Conservation (phyloP, 2,329 filamentous ascomycete species). For the Monosporascus sp. region DNA sequence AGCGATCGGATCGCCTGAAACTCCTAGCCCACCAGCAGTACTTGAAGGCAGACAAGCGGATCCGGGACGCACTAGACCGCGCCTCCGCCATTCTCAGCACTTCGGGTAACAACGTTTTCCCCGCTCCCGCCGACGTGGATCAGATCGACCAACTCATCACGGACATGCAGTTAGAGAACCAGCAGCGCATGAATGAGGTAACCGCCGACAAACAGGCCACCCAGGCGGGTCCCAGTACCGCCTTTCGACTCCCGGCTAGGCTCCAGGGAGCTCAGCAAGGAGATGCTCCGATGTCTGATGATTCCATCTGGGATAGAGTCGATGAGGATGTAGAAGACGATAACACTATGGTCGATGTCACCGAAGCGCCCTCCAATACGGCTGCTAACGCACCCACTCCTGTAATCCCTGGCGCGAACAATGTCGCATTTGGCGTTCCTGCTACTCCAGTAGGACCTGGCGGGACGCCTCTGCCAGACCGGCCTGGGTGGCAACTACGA, state of each 20-base stretch:
- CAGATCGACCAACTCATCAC: neutral
- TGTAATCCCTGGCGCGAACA: neutral
- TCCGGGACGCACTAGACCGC: slow-evolving; percentile 17
- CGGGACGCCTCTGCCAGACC: neutral
- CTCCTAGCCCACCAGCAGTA: slow-evolving; percentile 16
- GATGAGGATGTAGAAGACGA: neutral
- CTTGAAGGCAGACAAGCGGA: slow-evolving; percentile 6
- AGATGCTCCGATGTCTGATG: too few relatives aligned
- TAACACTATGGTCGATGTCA: neutral
- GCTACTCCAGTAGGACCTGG: neutral
- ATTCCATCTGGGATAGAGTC: neutral
- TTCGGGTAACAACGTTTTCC: neutral
- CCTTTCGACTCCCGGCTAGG: too few relatives aligned
- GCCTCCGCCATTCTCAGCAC: slow-evolving; percentile 1
- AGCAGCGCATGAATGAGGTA: neutral
- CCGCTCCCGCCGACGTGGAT: neutral
- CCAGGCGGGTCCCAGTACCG: neutral
- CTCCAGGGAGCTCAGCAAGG: too few relatives aligned
- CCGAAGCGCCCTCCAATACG: neutral
- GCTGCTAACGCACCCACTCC: neutral
- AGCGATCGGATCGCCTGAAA: slow-evolving; percentile 4
- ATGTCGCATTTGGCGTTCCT: neutral
- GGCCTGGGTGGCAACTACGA: neutral
- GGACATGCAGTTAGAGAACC: neutral
- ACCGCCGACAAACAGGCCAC: neutral